Conservation (phyloP, 2,329 filamentous ascomycete species). For the Cucurbitaria berberidis region DNA sequence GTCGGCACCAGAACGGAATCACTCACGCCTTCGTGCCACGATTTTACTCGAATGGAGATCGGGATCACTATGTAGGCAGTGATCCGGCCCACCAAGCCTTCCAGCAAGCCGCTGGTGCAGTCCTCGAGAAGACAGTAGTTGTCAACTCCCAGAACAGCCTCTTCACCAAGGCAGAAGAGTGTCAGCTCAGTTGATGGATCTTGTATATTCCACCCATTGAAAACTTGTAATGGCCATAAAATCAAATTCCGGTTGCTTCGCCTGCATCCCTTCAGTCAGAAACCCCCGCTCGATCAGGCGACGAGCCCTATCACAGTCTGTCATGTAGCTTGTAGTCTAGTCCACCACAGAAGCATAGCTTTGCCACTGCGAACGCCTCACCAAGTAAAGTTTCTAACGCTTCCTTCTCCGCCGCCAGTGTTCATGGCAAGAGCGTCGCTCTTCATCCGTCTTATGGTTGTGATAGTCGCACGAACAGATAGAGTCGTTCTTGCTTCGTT, state of each 20-base stretch:
- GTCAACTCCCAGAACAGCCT: conserved; percentile 49
- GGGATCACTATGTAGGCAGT: conserved; percentile 52
- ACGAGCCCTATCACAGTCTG: neutral
- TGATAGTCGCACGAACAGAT: neutral
- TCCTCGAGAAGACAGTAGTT: conserved; percentile 50
- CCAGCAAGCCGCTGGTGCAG: conserved; percentile 38
- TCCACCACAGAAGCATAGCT: too few relatives aligned
- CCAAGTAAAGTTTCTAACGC: neutral
- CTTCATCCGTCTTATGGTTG: neutral
- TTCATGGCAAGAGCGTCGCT: neutral
- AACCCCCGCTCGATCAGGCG: neutral
- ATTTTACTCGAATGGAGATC: conserved; percentile 50
- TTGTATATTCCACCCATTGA: neutral
- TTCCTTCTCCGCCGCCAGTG: neutral
- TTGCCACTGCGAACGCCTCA: neutral
- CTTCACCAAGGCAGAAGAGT: conserved; percentile 22
- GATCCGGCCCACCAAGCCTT: conserved; percentile 52
- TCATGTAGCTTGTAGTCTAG: neutral
- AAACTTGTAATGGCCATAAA: neutral
- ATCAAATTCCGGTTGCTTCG: neutral
- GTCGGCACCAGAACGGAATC: conserved; percentile 48
- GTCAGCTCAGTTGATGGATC: neutral
- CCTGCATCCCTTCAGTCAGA: neutral
- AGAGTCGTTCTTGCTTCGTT: neutral
- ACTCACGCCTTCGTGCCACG: conserved; percentile 54